Conservation (phyloP, 495 filamentous ascomycete species). For the Rusavskia elegans region DNA sequence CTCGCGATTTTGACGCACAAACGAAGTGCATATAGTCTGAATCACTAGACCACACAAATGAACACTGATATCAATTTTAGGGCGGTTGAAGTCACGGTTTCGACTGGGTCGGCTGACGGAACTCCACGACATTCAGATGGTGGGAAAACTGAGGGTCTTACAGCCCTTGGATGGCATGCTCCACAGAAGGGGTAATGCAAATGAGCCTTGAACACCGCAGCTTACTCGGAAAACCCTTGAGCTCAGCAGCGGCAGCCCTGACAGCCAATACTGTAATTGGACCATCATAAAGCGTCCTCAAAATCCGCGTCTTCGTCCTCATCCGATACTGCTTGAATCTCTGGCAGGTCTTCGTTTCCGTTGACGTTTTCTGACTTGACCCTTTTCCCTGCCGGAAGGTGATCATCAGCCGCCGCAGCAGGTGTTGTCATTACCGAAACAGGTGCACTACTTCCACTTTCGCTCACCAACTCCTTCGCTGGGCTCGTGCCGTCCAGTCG, state of each 20-base stretch:
- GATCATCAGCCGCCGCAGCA: constrained; percentile 4
- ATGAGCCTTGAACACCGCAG: too few relatives aligned
- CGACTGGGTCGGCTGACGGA: too few relatives aligned
- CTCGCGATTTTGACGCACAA: too few relatives aligned
- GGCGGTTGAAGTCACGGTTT: too few relatives aligned
- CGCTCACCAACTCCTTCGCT: constrained; percentile 18
- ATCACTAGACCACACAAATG: too few relatives aligned
- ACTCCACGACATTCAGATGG: too few relatives aligned
- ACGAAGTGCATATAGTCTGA: too few relatives aligned
- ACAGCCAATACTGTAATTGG: not conserved
- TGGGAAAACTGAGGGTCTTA: too few relatives aligned
- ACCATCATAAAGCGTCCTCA: constrained; percentile 24
- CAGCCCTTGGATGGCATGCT: too few relatives aligned
- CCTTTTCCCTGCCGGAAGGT: constrained; percentile 27
- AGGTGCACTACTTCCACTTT: constrained; percentile 25
- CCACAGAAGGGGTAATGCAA: too few relatives aligned
- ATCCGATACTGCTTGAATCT: constrained; percentile 26
- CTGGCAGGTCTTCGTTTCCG: not conserved
- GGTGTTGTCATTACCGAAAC: constrained; percentile 30
- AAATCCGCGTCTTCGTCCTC: constrained; percentile 36
- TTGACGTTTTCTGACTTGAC: constrained; percentile 20
- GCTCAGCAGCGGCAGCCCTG: not conserved
- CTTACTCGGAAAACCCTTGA: not conserved
- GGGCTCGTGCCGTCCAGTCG: not conserved
- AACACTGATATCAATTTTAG: too few relatives aligned